Evolutionary conservation across 257 asterid genomes (phyloP), one percentile per base, ranked within the genome.

Genomic region (Nicotiana sylvestris): DNA sequence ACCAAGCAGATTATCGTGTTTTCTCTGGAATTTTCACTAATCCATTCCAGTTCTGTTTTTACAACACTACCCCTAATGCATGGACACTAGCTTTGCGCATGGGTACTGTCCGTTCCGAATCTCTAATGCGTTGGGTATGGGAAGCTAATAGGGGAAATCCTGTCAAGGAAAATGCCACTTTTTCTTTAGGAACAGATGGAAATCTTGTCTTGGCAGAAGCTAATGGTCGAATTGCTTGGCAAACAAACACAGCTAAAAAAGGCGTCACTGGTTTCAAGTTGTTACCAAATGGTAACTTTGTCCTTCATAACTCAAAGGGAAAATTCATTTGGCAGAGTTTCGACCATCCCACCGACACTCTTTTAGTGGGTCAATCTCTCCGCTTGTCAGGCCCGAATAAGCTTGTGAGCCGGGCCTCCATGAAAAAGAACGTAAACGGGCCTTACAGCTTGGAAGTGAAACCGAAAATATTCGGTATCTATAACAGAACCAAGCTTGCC

Each of bases 291-390:
- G 87, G 87, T 77, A 85, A 85, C 80, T 66, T 85, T 30, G 85
- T 85, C 0, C 83, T 85, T 4, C 72, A 82, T 35, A 72, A 82
- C 78, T 4, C 64, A 0, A 82, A 62, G 55, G 84, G 86, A 1
- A 84, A 80, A 35, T 84, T 84, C 3, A 18, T 84, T 56, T 84
- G 86, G 86, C 86, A 84, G 8, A 84, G 83, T 33, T 84, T 84
- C 57, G 66, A 80, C 3, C 18, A 18, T 46, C 84, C 86, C 7
- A 70, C 81, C 0, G 86, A 84, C 3, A 84, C 86, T 1, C 60
- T 84, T 30, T 58, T 84, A 6, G 82, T 80, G 3, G 86, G 84
- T 7, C 85, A 82, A 76, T 29, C 85, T 0, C 82, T 82, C 9
- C 76, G 61, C 0, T 49, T 80, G 4, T 21, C 61, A 0, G 76